phyloP scores from a whole-genome alignment of 768 basidiomycete species.

The Boletus rubroflammeus region DNA sequence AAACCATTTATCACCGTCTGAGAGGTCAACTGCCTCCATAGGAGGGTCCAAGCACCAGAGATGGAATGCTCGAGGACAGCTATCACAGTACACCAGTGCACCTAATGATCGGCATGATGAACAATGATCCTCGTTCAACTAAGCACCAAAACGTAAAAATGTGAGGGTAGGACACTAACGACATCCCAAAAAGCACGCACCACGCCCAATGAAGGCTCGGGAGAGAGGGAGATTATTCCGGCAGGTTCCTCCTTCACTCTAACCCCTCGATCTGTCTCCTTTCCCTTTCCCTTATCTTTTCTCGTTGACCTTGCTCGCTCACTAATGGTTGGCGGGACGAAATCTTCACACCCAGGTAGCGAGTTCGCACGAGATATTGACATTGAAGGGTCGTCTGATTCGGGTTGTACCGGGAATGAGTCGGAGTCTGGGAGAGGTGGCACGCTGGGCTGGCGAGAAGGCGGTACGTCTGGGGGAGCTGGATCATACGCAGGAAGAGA shows the following conservation, averaged over 20 bases:
- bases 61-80: constrained; percentile 94
- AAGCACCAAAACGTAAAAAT: constrained; percentile 1
- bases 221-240: constrained; percentile 34
- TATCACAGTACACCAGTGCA: constrained; percentile 92
- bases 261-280: constrained; percentile 36
- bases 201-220: constrained; percentile 33
- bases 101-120: constrained; percentile 81
- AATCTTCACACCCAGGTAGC: constrained; percentile 31
- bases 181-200: constrained; percentile 30
- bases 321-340: constrained; percentile 9
- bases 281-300: constrained; percentile 49
- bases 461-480: constrained; percentile 38
- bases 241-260: constrained; percentile 47
- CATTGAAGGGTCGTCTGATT: constrained; percentile 53
- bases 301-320: constrained; percentile 29
- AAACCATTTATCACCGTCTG: constrained; percentile 76
- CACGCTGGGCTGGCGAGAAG: constrained; percentile 35
- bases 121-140: constrained; percentile 80
- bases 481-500: constrained; percentile 31
- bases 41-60: constrained; percentile 97
- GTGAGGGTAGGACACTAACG: constrained; percentile 16
- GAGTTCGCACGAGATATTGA: constrained; percentile 66
- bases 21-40: constrained; percentile 82
- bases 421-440: constrained; percentile 51
- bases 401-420: constrained; percentile 47